phyloP scores from a whole-genome alignment of 2,329 filamentous ascomycete species.

The Pyrenophora graminea region DNA sequence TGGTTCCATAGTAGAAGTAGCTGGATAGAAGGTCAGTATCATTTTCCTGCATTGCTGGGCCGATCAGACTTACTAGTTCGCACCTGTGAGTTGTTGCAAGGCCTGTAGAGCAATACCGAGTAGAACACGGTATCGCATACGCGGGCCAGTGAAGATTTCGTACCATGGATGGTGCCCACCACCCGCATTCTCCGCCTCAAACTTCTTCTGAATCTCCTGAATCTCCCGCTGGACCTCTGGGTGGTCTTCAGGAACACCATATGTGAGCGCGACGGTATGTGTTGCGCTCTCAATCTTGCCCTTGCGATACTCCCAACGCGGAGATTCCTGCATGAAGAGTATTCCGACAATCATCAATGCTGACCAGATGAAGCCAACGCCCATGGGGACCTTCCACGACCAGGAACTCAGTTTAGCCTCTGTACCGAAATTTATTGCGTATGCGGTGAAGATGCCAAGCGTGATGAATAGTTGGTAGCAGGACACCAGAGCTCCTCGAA shows the following conservation, averaged over 20 bases:
- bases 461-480: conserved; percentile 73
- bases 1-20: conserved; percentile 62
- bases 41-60: neutral
- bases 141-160: conserved; percentile 67
- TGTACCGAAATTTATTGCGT: conserved; percentile 64
- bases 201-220: conserved; percentile 59
- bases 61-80: conserved; percentile 62
- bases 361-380: conserved; percentile 62
- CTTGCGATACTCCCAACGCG: conserved; percentile 62
- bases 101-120: conserved; percentile 67
- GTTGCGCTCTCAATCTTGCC: conserved; percentile 58
- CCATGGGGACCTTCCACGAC: conserved; percentile 68
- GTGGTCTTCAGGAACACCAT: conserved; percentile 61
- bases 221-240: conserved; percentile 58
- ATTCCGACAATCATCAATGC: conserved; percentile 60
- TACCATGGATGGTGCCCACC: conserved; percentile 50
- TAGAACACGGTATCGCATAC: conserved; percentile 67
- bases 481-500: conserved; percentile 65
- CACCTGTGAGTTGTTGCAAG: conserved; percentile 70
- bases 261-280: conserved; percentile 58
- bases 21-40: neutral
- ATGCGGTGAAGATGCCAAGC: conserved; percentile 63
- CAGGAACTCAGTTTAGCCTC: conserved; percentile 52
- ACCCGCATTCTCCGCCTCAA: conserved; percentile 56
- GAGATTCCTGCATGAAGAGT: conserved; percentile 60